A percentile compares a stretch with the other conserved stretches of the same genome.
These are phyloP conservation scores for Ilyonectria sp. DNA, from an alignment of 2,329 filamentous ascomycete species.

Conservation along the genomic window DNA sequence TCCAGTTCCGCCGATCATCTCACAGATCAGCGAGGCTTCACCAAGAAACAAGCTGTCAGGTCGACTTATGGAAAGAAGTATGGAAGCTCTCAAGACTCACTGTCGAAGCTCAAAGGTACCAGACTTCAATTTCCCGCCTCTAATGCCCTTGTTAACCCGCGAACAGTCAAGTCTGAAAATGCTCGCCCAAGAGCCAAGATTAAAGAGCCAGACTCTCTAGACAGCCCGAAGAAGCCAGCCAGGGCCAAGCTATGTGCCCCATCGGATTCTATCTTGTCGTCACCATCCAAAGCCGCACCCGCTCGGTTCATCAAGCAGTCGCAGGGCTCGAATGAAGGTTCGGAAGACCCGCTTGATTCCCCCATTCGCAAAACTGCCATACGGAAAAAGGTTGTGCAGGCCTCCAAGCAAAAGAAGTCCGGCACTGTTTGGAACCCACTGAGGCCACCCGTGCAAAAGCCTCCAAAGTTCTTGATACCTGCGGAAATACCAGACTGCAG, in stretches of 20 bases:
- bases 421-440: constrained; percentile 9
- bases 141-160: not conserved
- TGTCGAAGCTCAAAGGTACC: constrained; percentile 38
- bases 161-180: constrained; percentile 30
- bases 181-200: constrained; percentile 27
- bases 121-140: not conserved
- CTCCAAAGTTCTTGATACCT: constrained; percentile 32
- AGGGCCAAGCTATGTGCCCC: constrained; percentile 17
- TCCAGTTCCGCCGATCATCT: constrained; percentile 44
- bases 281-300: constrained; percentile 29
- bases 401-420: constrained; percentile 1
- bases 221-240: constrained; percentile 34
- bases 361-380: constrained; percentile 4
- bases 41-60: constrained; percentile 36
- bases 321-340: constrained; percentile 23
- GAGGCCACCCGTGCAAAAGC: constrained; percentile 11
- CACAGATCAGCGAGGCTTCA: constrained; percentile 44
- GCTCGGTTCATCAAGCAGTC: constrained; percentile 23
- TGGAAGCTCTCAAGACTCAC: constrained; percentile 43
- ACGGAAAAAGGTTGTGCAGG: constrained; percentile 8
- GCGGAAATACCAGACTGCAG: constrained; percentile 28
- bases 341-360: not conserved
- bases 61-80: constrained; percentile 45
- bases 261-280: constrained; percentile 30
- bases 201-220: constrained; percentile 31